Base-by-base conservation (phyloP, 2,329 filamentous ascomycete genomes). In the Fusarium torulosum region DNA sequence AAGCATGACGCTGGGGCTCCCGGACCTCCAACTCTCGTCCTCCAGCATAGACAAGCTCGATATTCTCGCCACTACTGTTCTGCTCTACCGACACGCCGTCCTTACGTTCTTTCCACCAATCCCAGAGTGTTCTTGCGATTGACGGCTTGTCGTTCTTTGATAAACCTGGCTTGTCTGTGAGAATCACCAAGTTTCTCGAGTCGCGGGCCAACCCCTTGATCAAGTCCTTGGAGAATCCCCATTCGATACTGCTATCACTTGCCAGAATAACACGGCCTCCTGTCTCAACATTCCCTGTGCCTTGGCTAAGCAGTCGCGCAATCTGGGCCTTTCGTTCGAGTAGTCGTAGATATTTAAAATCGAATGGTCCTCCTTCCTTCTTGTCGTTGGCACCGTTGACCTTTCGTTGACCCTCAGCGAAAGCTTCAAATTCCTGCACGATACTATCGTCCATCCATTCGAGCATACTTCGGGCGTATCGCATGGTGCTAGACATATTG, bases 371-470 rank as follows among this genome's bases (percentile, higher is more conserved):
- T 3, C 83, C 85, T 35, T 83, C 82, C 65, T 86, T 86, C 71
- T 84, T 88, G 15, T 82, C 80, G 25, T 80, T 81, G 14, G 82
- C 78, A 0, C 80, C 79, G 13, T 82, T 82, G 9, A 82, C 79
- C 61, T 81, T 83, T 5, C 80, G 75, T 65, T 84, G 81, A 4
- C 79, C 82, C 66, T 88, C 86, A 3, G 85, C 86, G 46, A 89
- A 84, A 15, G 90, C 89, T 76, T 97, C 94, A 64, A 97, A 96
- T 73, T 98, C 95, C 54, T 94, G 90, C 41, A 97, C 91, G 60
- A 99, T 96, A 59, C 90, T 91, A 74, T 97, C 94, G 75, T 98
- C 94, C 94, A 99, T 98, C 96, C 96, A 99, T 76, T 99, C 96
- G 31, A 99, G 83, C 92, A 99, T 97, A 77, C 95, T 97, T 69